Base-by-base conservation (phyloP, 176 grass and related monocot genomes). In the Zoysia pacifica region DNA sequence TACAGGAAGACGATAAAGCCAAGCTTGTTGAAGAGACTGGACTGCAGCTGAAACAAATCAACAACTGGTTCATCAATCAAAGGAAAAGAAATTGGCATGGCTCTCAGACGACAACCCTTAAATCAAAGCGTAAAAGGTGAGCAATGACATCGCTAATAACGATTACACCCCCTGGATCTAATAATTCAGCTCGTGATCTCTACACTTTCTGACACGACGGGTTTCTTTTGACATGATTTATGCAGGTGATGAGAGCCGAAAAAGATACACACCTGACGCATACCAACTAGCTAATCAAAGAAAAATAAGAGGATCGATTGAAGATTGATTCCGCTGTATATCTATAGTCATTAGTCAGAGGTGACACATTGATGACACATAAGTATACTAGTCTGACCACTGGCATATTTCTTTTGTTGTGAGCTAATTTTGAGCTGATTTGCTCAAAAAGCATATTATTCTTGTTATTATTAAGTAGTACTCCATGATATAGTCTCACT, bases 21-120 rank as follows among this genome's bases (percentile, higher is more conserved):
- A 99, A 99, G 79, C 90, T 99, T 66, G 97, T 99, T 4, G 97
- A 99, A 61, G 97, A 99, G 89, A 99, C 97, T 28, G 97, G 97
- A 40, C 79, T 99, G 79, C 97, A 99, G 65, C 85, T 99, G 40
- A 99, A 99, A 40, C 97, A 99, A 90, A 99, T 99, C 78, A 99
- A 99, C 75, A 99, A 99, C 45, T 99, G 97, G 97, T 99, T 99
- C 82, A 99, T 99, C 84, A 99, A 99, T 61, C 97, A 99, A 85
- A 90, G 97, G 74, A 99, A 99, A 82, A 91, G 97, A 62, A 99
- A 99, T 36, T 99, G 97, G 97, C 97, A 99, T 73, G 96, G 88
- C 72, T 96, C 93, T 2, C 97, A 96, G 84, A 89, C 92, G 55
- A 91, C 90, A 51, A 96, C 88, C 72, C 89, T 99, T 63, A 99